Evolutionary conservation across 2,329 filamentous ascomycete genomes (phyloP).

Genomic region (Aspergillus sp.): DNA sequence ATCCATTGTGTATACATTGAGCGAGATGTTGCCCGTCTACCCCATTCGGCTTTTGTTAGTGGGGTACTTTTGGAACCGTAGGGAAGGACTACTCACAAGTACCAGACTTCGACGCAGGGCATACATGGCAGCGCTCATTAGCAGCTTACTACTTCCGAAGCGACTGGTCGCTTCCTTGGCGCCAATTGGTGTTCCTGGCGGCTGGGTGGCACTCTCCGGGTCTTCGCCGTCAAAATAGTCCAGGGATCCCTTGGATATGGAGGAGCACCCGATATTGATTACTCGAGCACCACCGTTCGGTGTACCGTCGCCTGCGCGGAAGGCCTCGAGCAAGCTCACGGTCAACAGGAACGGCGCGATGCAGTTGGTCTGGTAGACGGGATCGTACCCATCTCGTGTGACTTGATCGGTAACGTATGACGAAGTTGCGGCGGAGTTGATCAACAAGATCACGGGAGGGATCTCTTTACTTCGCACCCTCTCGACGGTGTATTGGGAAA

Average conservation of each 20-base stretch:
- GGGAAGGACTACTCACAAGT: slow-evolving; percentile 27
- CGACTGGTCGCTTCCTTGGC: slow-evolving; percentile 33
- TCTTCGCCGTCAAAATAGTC: slow-evolving; percentile 35
- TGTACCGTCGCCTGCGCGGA: slow-evolving; percentile 36
- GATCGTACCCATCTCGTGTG: slow-evolving; percentile 38
- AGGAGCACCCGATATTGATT: slow-evolving; percentile 39
- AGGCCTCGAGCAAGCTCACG: slow-evolving; percentile 38
- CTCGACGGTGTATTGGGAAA: slow-evolving; percentile 35
- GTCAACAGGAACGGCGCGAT: slow-evolving; percentile 40
- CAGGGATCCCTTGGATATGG: slow-evolving; percentile 32
- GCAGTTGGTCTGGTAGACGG: slow-evolving; percentile 41
- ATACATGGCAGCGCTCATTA: slow-evolving; percentile 39
- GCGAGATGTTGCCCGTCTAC: slow-evolving; percentile 36
- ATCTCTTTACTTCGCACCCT: slow-evolving; percentile 37
- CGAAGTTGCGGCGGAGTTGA: slow-evolving; percentile 36
- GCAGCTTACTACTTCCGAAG: slow-evolving; percentile 39
- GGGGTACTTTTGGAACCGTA: background rate
- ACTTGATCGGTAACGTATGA: slow-evolving; percentile 36
- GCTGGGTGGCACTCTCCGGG: slow-evolving; percentile 18
- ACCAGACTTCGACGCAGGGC: slow-evolving; percentile 39
- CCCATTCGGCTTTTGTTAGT: slow-evolving; percentile 7
- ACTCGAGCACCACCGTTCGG: slow-evolving; percentile 35
- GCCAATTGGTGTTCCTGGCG: slow-evolving; percentile 29
- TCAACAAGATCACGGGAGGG: slow-evolving; percentile 35
- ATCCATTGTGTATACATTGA: slow-evolving; percentile 41